A percentile compares a stretch with the other conserved stretches of the same genome.
Conservation (phyloP, 2,329 filamentous ascomycete genomes). For the Mariannaea elegans region DNA sequence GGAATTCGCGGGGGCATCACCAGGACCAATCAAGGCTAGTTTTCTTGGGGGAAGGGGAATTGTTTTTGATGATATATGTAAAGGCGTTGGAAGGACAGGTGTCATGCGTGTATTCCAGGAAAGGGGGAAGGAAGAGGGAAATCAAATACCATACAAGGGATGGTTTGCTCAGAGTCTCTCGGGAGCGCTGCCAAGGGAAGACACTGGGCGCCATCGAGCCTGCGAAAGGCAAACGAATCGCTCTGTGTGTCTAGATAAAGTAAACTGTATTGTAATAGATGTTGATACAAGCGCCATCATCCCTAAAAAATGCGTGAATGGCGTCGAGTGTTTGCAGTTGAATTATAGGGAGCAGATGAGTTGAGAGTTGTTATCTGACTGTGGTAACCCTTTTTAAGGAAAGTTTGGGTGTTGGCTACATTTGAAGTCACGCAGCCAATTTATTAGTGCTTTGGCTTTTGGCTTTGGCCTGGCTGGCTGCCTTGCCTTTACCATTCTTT, state of each 20-base stretch:
- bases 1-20: slow-evolving; percentile 13
- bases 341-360: no score
- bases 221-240: slow-evolving; percentile 32
- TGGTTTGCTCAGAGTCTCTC: slow-evolving; percentile 26
- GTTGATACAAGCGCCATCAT: slow-evolving; percentile 36
- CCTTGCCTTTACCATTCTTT: neutral
- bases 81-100: slow-evolving; percentile 41
- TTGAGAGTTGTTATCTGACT: no score
- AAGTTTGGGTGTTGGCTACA: neutral
- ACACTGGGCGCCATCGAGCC: slow-evolving; percentile 27
- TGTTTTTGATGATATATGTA: slow-evolving; percentile 45
- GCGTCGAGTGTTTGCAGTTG: no score
- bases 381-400: no score
- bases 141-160: slow-evolving; percentile 41
- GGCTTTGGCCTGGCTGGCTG: neutral
- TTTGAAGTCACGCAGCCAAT: slow-evolving; percentile 7
- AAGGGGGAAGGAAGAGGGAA: slow-evolving; percentile 34
- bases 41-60: slow-evolving; percentile 26
- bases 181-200: slow-evolving; percentile 16
- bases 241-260: slow-evolving; percentile 45
- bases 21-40: slow-evolving; percentile 20
- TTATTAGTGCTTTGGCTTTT: no score
- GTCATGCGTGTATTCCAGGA: slow-evolving; percentile 39
- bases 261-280: slow-evolving; percentile 56
- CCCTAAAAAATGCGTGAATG: neutral